Percentiles rank a stretch among this genome's conserved stretches.
Evolutionary conservation across 257 asterid species (phyloP).

Genomic region (Lycium barbarum): DNA sequence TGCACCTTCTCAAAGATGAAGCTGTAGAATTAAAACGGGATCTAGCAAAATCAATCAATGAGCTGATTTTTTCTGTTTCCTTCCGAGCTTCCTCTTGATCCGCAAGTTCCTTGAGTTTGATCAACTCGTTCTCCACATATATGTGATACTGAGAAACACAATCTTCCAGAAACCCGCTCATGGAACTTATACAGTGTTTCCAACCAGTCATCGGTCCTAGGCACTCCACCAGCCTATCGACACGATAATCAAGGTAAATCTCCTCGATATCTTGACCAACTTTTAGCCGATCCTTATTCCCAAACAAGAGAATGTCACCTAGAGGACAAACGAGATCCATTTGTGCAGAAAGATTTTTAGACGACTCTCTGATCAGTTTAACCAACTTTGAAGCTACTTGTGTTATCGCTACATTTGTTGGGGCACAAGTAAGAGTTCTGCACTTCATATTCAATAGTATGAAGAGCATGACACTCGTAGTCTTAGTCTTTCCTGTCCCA

Average conservation of each 20-base stretch:
- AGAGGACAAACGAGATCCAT: conserved; percentile 31
- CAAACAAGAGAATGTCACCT: conserved; percentile 55
- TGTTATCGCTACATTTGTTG: conserved; percentile 46
- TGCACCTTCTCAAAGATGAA: conserved; percentile 32
- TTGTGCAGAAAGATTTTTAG: conserved; percentile 13
- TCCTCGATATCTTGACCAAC: conserved; percentile 45
- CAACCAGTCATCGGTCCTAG: conserved; percentile 46
- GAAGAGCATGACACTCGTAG: conserved; percentile 33
- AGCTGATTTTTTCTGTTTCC: conserved; percentile 5
- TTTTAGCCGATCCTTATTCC: conserved; percentile 48
- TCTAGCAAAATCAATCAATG: conserved; percentile 26
- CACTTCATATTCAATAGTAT: conserved; percentile 30
- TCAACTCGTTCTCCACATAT: conserved; percentile 32
- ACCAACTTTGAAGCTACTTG: conserved; percentile 42
- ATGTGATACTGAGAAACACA: conserved; percentile 43
- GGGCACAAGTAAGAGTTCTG: conserved; percentile 39
- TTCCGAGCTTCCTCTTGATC: conserved; percentile 1
- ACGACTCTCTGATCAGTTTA: conserved; percentile 41
- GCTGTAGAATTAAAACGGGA: background rate
- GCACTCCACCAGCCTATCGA: conserved; percentile 42
- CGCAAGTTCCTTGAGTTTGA: background rate
- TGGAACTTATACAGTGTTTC: conserved; percentile 42
- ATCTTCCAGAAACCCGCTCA: conserved; percentile 48
- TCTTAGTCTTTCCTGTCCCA: conserved; percentile 42
- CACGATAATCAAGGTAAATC: conserved; percentile 51